Evolutionary conservation across 306 rosid species (phyloP), one percentile per base, ranked within the genome.

Genomic region (Canavalia gladiata): DNA sequence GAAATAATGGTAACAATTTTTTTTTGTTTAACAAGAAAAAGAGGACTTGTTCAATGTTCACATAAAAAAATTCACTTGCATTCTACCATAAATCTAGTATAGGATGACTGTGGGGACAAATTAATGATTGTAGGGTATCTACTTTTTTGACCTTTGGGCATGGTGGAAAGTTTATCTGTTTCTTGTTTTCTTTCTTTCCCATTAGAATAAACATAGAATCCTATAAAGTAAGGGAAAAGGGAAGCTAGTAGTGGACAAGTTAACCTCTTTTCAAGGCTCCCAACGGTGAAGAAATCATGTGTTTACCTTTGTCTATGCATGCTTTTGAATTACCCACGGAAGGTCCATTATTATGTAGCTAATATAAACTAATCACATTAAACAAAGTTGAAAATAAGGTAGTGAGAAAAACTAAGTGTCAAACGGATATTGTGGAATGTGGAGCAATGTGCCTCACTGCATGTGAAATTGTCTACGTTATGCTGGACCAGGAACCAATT

Each of bases 101-200:
- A 1, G 70, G 30, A 5, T 25, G 45, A 34, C 33, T 41, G 54
- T 49, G 49, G 56, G 56, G 46, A 13, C 83, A 18, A 66, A 37
- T 56, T 18, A 60, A 12, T 80, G 31, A 52, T 30, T 42, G 57
- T 41, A 60, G 35, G 78, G 68, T 42, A 39, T 59, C 34, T 13
- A 72, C 91, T 83, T 89, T 37, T 69, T 88, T 85, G 90, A 88
- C 90, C 72, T 87, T 86, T 73, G 33, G 84, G 78, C 8, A 10
- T 8, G 70, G 6, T 46, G 46, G 33, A 80, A 89, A 84, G 74
- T 75, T 60, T 7, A 7, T 18, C 71, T 34, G 5, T 69, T 79
- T 47, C 60, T 7, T 72, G 10, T 41, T 77, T 67, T 58, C 76
- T 52, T 58, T 54, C 54, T 82, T 84, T 77, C 85, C 39, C 79